Evolutionary conservation across 2,329 filamentous ascomycete species (phyloP).

Genomic region (Colletotrichum truncatum): DNA sequence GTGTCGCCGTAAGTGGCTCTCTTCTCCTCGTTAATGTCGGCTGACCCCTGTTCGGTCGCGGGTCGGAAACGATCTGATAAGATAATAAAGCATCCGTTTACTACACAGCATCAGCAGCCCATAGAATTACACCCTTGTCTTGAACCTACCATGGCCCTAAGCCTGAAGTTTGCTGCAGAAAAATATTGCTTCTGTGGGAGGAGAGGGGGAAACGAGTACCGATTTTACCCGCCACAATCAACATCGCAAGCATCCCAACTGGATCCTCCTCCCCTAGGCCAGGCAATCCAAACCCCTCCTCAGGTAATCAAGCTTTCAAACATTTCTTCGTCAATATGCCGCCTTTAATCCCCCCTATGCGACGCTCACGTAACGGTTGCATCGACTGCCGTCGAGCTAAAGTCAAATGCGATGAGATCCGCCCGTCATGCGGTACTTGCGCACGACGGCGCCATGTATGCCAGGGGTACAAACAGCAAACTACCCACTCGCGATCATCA

Average conservation of each 20-base stretch:
- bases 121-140: slow-evolving; percentile 12
- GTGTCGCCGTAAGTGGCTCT: slow-evolving; percentile 11
- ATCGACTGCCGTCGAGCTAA: slow-evolving; percentile 43
- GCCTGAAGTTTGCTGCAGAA: background rate
- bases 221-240: background rate
- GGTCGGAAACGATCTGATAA: slow-evolving; percentile 26
- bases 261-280: background rate
- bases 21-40: background rate
- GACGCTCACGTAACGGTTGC: slow-evolving; percentile 41
- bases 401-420: slow-evolving; percentile 43
- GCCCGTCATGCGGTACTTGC: slow-evolving; percentile 43
- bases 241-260: background rate
- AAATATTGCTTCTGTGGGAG: background rate
- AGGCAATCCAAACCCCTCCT: background rate
- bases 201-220: background rate
- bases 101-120: background rate
- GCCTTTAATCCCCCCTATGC: slow-evolving; percentile 12
- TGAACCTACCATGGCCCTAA: background rate
- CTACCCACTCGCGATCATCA: background rate
- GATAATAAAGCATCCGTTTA: slow-evolving; percentile 10
- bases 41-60: background rate
- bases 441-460: slow-evolving; percentile 38
- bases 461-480: slow-evolving; percentile 37
- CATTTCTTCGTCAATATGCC: slow-evolving; percentile 1
- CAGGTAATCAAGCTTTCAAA: background rate